Evolutionary conservation across 768 basidiomycete genomes (phyloP).

Genomic region (Suillus brevipes): DNA sequence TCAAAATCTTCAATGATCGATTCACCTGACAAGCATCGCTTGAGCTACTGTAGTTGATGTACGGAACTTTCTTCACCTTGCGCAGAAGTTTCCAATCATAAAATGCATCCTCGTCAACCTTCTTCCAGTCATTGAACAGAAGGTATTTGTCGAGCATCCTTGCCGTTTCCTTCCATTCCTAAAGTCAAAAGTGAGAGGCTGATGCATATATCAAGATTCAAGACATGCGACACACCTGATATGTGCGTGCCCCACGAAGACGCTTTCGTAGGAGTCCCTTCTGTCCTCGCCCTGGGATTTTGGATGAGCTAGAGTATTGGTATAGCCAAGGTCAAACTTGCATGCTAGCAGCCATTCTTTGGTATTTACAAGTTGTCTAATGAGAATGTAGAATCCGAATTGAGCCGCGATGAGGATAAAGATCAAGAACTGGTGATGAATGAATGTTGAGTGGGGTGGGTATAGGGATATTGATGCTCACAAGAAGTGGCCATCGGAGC

Average conservation of each 20-base stretch:
- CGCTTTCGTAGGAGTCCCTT: slow-evolving; percentile 77
- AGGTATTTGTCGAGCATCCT: slow-evolving; percentile 77
- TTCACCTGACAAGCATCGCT: slow-evolving; percentile 53
- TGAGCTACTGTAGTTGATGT: not conserved
- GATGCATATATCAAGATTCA: not conserved
- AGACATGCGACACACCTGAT: slow-evolving; percentile 49
- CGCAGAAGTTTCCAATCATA: slow-evolving; percentile 90
- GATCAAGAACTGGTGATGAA: slow-evolving; percentile 64
- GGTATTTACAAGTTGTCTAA: slow-evolving; percentile 89
- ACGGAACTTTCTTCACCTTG: slow-evolving; percentile 46
- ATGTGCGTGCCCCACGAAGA: slow-evolving; percentile 72
- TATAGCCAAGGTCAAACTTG: slow-evolving; percentile 34
- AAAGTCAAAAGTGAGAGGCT: not conserved
- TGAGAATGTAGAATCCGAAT: slow-evolving; percentile 84
- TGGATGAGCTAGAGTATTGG: slow-evolving; percentile 7
- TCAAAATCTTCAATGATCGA: slow-evolving; percentile 66
- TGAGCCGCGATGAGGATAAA: slow-evolving; percentile 81
- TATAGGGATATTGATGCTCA: slow-evolving; percentile 33
- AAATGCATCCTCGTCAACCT: slow-evolving; percentile 79
- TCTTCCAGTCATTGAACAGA: slow-evolving; percentile 90
- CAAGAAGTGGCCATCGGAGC: slow-evolving; percentile 85
- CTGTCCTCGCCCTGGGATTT: slow-evolving; percentile 71
- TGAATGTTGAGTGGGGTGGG: not conserved
- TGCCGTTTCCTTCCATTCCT: slow-evolving; percentile 91
- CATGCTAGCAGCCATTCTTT: slow-evolving; percentile 94